These are phyloP conservation scores for Acacia acuminata DNA, from an alignment of 306 rosid genomes.

Conservation along the genomic window DNA sequence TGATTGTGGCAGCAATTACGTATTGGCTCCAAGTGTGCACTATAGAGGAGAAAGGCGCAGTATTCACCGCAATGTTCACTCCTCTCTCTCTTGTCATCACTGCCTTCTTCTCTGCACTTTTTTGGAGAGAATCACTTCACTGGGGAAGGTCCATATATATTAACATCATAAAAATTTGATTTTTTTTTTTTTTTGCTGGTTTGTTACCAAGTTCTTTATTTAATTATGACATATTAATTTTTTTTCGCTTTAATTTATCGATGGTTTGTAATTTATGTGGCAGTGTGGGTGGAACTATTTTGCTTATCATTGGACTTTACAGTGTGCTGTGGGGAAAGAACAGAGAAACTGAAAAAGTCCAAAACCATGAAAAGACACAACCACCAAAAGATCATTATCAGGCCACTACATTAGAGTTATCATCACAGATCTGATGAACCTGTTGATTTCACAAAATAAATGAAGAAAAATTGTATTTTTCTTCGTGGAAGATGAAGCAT, in stretches of 20 bases:
- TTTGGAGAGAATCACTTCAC: slow-evolving; percentile 72
- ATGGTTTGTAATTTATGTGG: neutral
- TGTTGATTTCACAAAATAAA: slow-evolving; percentile 22
- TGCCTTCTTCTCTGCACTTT: slow-evolving; percentile 67
- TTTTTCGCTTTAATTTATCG: neutral
- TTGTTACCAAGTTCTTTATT: neutral
- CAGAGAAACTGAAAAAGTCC: slow-evolving; percentile 9
- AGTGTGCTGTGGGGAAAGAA: neutral
- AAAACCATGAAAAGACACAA: slow-evolving; percentile 32
- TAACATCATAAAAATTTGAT: neutral
- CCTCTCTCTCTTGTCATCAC: slow-evolving; percentile 80
- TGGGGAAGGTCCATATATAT: slow-evolving; percentile 69
- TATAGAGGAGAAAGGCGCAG: slow-evolving; percentile 84
- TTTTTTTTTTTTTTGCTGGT: no score
- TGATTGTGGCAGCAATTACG: slow-evolving; percentile 73
- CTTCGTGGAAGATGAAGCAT: neutral
- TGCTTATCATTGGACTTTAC: slow-evolving; percentile 67
- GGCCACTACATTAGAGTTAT: slow-evolving; percentile 50
- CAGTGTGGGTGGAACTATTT: neutral
- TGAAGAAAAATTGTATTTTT: neutral
- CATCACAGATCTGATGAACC: slow-evolving; percentile 39
- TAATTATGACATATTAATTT: neutral
- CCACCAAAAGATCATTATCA: slow-evolving; percentile 34
- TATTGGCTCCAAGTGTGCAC: slow-evolving; percentile 92
- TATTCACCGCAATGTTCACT: slow-evolving; percentile 85